Evolutionary conservation across 805 yeast species (phyloP).

Genomic region (Wickerhamiella allomyrinae): DNA sequence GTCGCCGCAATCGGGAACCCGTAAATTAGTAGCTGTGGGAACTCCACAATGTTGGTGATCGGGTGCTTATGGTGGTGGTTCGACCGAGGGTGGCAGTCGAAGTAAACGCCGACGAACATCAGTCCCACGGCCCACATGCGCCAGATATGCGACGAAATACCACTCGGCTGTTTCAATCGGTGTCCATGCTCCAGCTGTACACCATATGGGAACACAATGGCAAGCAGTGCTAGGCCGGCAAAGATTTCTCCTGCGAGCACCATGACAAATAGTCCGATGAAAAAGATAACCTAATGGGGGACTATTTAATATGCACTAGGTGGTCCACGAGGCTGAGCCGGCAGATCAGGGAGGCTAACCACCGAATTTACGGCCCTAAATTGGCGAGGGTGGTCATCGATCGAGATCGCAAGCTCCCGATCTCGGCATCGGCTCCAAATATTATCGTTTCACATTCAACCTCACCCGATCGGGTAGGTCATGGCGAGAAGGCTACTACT

Average conservation of each 20-base stretch:
- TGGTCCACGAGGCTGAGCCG: too few relatives aligned
- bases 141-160: slow-evolving; percentile 1
- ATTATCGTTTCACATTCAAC: too few relatives aligned
- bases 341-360: too few relatives aligned
- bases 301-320: too few relatives aligned
- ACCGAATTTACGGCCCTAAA: too few relatives aligned
- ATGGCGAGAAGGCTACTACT: too few relatives aligned
- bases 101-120: neutral
- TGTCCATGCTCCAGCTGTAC: neutral
- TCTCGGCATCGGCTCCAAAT: too few relatives aligned
- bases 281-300: neutral
- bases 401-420: too few relatives aligned
- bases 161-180: neutral
- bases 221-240: neutral
- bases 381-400: too few relatives aligned
- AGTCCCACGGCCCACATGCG: neutral
- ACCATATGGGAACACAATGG: neutral
- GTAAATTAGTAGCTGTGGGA: neutral
- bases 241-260: slow-evolving; percentile 1
- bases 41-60: slow-evolving; percentile 2
- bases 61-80: slow-evolving; percentile 1
- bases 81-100: neutral
- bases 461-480: too few relatives aligned
- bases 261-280: neutral
- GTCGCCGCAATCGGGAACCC: neutral